Conservation (phyloP, 371 early-diverging fungal species). For the Syncephalastrum sp. region DNA sequence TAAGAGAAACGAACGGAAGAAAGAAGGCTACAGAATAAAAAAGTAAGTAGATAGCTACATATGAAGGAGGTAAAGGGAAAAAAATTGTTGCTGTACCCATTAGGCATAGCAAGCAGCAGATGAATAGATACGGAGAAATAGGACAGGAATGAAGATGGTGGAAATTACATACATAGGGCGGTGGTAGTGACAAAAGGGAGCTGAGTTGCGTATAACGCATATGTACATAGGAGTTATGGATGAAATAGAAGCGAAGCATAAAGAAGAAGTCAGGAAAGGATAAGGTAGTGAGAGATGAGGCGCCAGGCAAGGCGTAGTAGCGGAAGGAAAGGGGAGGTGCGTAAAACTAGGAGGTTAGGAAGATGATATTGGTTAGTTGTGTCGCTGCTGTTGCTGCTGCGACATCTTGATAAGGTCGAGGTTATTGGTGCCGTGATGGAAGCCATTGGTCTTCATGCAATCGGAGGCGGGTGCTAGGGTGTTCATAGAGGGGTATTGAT, state of each 20-base stretch:
- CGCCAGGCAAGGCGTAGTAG: not conserved
- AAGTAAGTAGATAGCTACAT: not conserved
- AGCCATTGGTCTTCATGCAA: slow-evolving; percentile 4
- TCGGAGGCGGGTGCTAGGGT: slow-evolving; percentile 3
- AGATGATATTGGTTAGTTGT: not conserved
- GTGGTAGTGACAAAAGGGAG: too few species aligned
- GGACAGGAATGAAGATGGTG: too few species aligned
- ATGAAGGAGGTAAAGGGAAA: not conserved
- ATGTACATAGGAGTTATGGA: slow-evolving; percentile 3
- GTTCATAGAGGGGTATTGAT: slow-evolving; percentile 4
- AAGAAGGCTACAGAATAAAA: not conserved
- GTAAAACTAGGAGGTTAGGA: not conserved
- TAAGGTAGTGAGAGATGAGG: slow-evolving; percentile 1
- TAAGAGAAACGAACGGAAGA: not conserved
- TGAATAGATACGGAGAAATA: too few species aligned
- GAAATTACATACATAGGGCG: too few species aligned
- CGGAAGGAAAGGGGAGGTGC: not conserved
- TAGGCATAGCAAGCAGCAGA: too few species aligned
- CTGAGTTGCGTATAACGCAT: not conserved
- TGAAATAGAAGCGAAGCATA: not conserved
- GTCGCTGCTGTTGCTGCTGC: not conserved
- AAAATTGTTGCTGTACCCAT: not conserved
- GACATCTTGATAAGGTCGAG: too few species aligned
- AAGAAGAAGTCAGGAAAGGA: not conserved
- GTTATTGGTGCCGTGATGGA: too few species aligned